Evolutionary conservation across 441 rosid genomes (phyloP).

Genomic region (Viola pubescens): DNA sequence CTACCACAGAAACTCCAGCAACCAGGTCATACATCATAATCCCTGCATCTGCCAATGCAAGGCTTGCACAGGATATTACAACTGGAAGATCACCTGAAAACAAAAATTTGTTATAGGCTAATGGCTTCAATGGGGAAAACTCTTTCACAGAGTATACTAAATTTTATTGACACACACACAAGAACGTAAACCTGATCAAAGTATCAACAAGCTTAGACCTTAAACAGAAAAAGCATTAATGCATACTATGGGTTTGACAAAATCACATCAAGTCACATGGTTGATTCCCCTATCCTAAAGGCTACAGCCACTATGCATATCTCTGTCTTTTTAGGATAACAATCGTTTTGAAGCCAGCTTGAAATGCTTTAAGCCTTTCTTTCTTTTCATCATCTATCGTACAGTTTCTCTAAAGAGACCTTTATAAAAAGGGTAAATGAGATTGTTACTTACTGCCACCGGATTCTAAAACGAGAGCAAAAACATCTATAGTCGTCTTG

Average conservation of each 20-base stretch:
- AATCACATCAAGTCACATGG: neutral
- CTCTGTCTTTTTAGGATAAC: no score
- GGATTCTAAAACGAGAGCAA: constrained; percentile 79
- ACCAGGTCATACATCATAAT: constrained; percentile 96
- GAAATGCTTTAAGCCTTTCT: neutral
- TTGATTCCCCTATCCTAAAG: neutral
- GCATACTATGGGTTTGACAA: no score
- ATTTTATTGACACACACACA: no score
- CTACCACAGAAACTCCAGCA: constrained; percentile 86
- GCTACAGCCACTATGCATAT: neutral
- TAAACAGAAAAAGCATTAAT: no score
- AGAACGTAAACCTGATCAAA: no score
- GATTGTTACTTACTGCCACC: constrained; percentile 70
- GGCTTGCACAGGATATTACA: constrained; percentile 83
- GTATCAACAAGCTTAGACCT: no score
- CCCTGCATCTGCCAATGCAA: constrained; percentile 94
- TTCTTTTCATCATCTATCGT: constrained; percentile 3
- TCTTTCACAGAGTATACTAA: no score
- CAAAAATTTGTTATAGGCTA: neutral
- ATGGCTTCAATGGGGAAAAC: no score
- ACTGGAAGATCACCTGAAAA: constrained; percentile 84
- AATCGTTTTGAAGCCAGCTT: neutral
- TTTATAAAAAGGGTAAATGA: constrained; percentile 7
- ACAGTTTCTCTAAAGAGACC: constrained; percentile 2
- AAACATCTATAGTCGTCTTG: constrained; percentile 80